These are phyloP conservation scores for Pleurotus sapidus DNA, from an alignment of 768 basidiomycete species.

Conservation along the genomic window DNA sequence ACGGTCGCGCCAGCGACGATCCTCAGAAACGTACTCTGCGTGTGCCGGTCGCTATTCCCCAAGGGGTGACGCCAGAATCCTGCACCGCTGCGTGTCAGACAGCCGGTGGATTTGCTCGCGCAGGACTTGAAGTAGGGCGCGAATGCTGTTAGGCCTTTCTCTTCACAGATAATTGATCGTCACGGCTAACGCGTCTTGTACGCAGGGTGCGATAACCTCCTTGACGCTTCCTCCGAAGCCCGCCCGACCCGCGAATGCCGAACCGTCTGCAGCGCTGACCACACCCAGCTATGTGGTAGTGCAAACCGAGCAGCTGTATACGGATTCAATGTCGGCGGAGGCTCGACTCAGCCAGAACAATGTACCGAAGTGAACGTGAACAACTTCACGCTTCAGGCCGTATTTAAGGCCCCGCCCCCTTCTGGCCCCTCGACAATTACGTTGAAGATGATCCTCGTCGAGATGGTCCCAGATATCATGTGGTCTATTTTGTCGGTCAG, in stretches of 20 bases:
- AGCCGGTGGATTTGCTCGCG: slow-evolving; percentile 33
- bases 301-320: slow-evolving; percentile 36
- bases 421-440: slow-evolving; percentile 24
- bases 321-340: slow-evolving; percentile 24
- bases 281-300: slow-evolving; percentile 37
- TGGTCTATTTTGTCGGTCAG: slow-evolving; percentile 41
- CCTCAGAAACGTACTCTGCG: slow-evolving; percentile 29
- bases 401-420: slow-evolving; percentile 30
- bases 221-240: slow-evolving; percentile 30
- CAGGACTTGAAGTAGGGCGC: slow-evolving; percentile 43
- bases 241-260: slow-evolving; percentile 39
- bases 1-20: slow-evolving; percentile 24
- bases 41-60: slow-evolving; percentile 35
- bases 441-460: slow-evolving; percentile 33
- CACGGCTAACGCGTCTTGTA: no score
- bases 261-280: slow-evolving; percentile 33
- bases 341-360: slow-evolving; percentile 18
- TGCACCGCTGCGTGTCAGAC: slow-evolving; percentile 47
- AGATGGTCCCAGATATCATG: slow-evolving; percentile 34
- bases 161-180: no score
- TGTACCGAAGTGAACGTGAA: slow-evolving; percentile 28
- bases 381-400: slow-evolving; percentile 35
- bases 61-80: slow-evolving; percentile 44
- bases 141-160: slow-evolving; percentile 55
- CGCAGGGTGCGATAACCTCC: slow-evolving; percentile 36